Conservation (phyloP, 306 rosid genomes). For the Trifolium subterraneum region DNA sequence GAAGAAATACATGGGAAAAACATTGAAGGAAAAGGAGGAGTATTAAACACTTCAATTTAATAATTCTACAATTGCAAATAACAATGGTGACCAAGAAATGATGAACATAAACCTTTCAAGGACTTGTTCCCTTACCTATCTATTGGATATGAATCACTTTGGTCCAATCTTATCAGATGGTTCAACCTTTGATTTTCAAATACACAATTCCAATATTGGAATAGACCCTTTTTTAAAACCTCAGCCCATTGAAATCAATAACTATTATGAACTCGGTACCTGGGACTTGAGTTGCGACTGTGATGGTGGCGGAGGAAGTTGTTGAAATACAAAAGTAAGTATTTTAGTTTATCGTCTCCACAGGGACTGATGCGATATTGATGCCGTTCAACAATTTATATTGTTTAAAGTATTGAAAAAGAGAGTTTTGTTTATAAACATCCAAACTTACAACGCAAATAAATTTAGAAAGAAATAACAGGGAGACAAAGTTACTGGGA, state of each 20-base stretch:
- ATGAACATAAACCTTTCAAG: conserved; percentile 71
- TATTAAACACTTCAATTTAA: conserved; percentile 43
- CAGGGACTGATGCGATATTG: too few relatives aligned
- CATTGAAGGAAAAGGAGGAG: conserved; percentile 52
- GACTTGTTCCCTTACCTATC: conserved; percentile 61
- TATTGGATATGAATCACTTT: conserved; percentile 76
- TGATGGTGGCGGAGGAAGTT: too few relatives aligned
- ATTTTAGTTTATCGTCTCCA: too few relatives aligned
- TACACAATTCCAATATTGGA: conserved; percentile 42
- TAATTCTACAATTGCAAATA: conserved; percentile 31
- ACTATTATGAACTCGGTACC: conserved; percentile 42
- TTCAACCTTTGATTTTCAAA: conserved; percentile 54
- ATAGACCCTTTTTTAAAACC: conserved; percentile 48
- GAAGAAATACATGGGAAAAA: too few relatives aligned
- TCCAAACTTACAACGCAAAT: too few relatives aligned
- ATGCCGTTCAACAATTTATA: too few relatives aligned
- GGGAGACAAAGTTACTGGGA: too few relatives aligned
- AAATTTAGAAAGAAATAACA: too few relatives aligned
- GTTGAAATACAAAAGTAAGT: too few relatives aligned
- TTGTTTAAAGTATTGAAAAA: too few relatives aligned
- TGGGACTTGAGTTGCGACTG: too few relatives aligned
- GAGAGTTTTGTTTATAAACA: too few relatives aligned
- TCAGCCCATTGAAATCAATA: conserved; percentile 46
- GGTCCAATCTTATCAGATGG: conserved; percentile 66
- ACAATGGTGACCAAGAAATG: conserved; percentile 48